Evolutionary conservation across 495 filamentous ascomycete genomes (phyloP).

Genomic region (Cercophora sp.): DNA sequence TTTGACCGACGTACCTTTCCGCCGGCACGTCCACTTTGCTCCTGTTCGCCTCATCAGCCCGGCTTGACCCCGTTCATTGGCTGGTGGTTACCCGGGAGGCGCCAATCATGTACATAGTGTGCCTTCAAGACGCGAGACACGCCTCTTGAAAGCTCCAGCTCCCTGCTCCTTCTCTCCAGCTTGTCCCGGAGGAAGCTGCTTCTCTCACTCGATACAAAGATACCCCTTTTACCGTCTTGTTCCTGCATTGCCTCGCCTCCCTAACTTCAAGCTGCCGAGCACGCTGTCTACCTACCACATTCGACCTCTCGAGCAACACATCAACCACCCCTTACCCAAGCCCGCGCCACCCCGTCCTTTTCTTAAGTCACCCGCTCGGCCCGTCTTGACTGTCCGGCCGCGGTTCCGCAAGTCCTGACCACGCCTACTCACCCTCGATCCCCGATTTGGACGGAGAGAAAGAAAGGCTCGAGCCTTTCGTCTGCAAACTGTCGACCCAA

Average conservation of each 20-base stretch:
- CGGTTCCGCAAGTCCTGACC: too few relatives aligned
- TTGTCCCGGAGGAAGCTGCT: conserved; percentile 13
- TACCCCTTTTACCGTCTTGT: conserved; percentile 14
- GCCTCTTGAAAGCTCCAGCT: conserved; percentile 25
- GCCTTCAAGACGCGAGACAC: conserved; percentile 31
- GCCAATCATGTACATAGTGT: conserved; percentile 44
- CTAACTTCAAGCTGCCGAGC: conserved; percentile 3
- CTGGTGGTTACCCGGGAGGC: conserved; percentile 19
- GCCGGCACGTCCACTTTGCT: conserved; percentile 31
- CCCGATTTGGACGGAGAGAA: too few relatives aligned
- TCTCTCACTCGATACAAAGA: conserved; percentile 13
- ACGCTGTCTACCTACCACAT: conserved; percentile 1
- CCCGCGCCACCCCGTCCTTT: too few relatives aligned
- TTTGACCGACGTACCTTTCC: conserved; percentile 39
- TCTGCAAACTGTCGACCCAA: conserved; percentile 12
- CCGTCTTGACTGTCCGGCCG: too few relatives aligned
- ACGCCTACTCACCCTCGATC: too few relatives aligned
- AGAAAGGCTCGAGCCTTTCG: conserved; percentile 13
- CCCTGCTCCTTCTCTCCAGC: conserved; percentile 11
- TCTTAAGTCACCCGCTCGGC: too few relatives aligned
- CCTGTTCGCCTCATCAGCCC: conserved; percentile 27
- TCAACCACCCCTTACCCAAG: too few relatives aligned
- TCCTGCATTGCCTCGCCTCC: conserved; percentile 7
- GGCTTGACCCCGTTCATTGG: conserved; percentile 38
- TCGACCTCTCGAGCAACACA: not conserved